Evolutionary conservation across 495 filamentous ascomycete species (phyloP), one percentile per base, ranked within the genome.

Genomic region (Penicillium angulare): DNA sequence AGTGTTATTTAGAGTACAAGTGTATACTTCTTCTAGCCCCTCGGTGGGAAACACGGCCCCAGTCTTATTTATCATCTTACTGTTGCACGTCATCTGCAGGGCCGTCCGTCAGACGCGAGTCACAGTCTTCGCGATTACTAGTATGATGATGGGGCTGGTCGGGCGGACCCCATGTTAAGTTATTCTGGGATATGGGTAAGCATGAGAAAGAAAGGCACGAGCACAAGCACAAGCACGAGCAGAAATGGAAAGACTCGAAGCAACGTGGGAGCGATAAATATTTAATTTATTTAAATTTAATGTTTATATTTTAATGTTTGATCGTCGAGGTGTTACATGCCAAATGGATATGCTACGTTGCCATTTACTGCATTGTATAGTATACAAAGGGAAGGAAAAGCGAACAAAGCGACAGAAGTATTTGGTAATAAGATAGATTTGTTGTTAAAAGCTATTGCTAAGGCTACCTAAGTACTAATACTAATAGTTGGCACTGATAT

Each of bases 51-150:
- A 20, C 8, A 17, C 24, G 10, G 38, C 38, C 38, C 21, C 38
- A n/a, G n/a, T n/a, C n/a, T 41, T 13, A 41, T 41, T 21, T 41
- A 22, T 21, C 22, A 41, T 41, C 51, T 55, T 33, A 55, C 55
- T 50, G 50, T 58, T 58, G 55, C 50, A 47, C 49, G 26, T 42
- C 2, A 22, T 52, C 45, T 57, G 55, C 47, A 53, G 46, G 50
- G 41, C 54, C 45, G 24, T 16, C 54, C 45, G 24, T 16, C 49
- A 33, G 53, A 39, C 27, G 47, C 53, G 26, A 29, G 45, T 45
- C 33, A 41, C 47, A 43, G n/a, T 21, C 47, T 26, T 38, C 34
- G 21, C 24, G 22, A 31, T 20, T n/a, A 33, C 27, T n/a, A n/a
- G n/a, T n/a, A n/a, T n/a, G n/a, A 10, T 5, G 13, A 20, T 31